Base-by-base conservation (phyloP, 1,284 basidiomycete genomes). In the Ustilago hordei region DNA sequence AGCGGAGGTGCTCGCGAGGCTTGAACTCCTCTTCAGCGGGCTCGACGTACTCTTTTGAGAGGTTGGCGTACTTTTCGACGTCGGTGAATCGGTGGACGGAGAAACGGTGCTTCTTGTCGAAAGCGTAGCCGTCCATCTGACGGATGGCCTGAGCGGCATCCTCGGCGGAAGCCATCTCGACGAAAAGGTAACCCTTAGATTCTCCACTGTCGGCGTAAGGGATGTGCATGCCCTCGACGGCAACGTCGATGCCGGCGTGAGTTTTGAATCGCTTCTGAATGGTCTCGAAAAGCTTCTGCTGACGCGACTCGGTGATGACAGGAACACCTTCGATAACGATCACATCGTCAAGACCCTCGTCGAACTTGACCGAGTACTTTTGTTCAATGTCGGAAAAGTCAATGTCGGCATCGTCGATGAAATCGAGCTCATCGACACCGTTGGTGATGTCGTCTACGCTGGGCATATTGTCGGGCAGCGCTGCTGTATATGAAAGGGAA, bases 301-400 rank as follows among this genome's bases (percentile, higher is more conserved):
- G 80, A 55, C 84, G 82, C 38, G 87, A 84, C 32, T 80, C 60
- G 50, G 82, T 85, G 66, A 88, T 85, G 64, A 84, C 72, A 36
- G 87, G 87, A 28, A 87, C 85, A 57, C 87, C 87, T 58, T 87
- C 86, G 81, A 88, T 83, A 55, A 88, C 83, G 39, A 88, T 83
- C 52, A 87, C 85, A 68, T 86, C 84, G 71, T 87, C 87, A 52
- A 88, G 84, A 28, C 85, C 84, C 60, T 86, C 85, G 63, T 82
- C 84, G 55, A 86, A 84, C 56, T 84, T 78, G 72, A 85, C 79
- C 35, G 82, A 78, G 67, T 84, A 96, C 94, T 94, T 93, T 88
- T 90, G 90, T 86, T 98, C 95, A 80, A 99, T 97, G 86, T 98
- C 95, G 63, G 92, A 91, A 86, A 92, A 98, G 87, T 98, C 93